Base-by-base conservation (phyloP, 2,329 filamentous ascomycete genomes). In the Neonectria magnoliae region DNA sequence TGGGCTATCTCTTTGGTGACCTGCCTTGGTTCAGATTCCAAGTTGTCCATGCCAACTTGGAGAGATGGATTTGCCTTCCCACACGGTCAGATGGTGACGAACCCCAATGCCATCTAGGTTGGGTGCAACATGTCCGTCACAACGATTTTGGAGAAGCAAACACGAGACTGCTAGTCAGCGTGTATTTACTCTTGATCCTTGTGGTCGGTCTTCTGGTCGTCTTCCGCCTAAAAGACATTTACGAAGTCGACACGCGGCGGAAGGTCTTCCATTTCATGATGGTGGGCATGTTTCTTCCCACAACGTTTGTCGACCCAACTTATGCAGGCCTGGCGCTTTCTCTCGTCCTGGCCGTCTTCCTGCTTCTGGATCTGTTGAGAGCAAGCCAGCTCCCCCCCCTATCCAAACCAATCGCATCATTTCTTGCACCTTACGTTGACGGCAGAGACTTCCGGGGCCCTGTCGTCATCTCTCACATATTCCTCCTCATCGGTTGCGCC, bases 221-320 rank as follows among this genome's bases (percentile, higher is more conserved):
- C 8, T 88, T 96, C 57, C 88, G 85, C 45, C 86, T 97, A 41
- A 92, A 91, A 44, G 83, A 89, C 3, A 83, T 93, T 54, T 94
- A 92, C 70, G 94, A 98, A 79, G 95, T 99, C 51, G 96, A 99
- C 80, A 99, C 96, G 1, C 88, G 96, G 54, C 90, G 96, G 55
- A 99, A 99, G 79, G 93, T 98, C 25, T 99, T 99, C 78, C 96
- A 99, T 78, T 97, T 97, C 71, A 97, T 95, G 86, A 98, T 98
- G 92, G 95, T 98, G 8, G 89, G 90, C 60, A 98, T 99, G 93
- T 90, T 99, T 60, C 85, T 98, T 2, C 94, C 96, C 0, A 89
- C 93, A 1, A 92, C 91, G 2, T 98, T 90, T 76, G 82, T 98
- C 68, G 96, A 99, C 77, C 95, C 96, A 1, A 85, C 90, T 44